Evolutionary conservation across 257 asterid species (phyloP).

Genomic region (Cinchona pubescens): DNA sequence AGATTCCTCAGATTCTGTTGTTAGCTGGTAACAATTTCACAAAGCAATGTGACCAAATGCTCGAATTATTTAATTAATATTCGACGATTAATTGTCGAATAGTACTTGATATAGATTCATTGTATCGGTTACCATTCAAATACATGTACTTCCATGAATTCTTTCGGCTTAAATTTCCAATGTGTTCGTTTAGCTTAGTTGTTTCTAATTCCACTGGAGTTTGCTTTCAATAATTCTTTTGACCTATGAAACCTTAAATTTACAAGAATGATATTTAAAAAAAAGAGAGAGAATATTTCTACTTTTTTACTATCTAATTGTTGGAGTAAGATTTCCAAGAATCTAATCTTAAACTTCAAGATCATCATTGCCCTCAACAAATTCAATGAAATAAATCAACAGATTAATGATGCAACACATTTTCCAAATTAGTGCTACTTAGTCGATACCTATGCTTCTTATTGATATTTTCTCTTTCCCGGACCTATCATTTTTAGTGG

Average conservation of each 20-base stretch:
- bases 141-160: background rate
- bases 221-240: background rate
- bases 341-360: background rate
- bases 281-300: background rate
- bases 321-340: background rate
- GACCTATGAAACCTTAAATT: background rate
- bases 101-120: background rate
- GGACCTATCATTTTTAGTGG: background rate
- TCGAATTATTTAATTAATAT: too few relatives aligned
- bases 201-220: background rate
- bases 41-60: background rate
- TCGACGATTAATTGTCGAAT: background rate
- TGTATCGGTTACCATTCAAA: background rate
- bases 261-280: background rate
- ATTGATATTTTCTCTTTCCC: background rate
- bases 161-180: background rate
- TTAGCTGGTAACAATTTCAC: background rate
- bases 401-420: too few relatives aligned
- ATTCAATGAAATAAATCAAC: background rate
- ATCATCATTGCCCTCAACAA: background rate
- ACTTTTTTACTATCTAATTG: background rate
- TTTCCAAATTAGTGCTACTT: too few relatives aligned
- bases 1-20: background rate
- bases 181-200: background rate
- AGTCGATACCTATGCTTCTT: background rate